These are phyloP conservation scores for Russula sp. DNA, from an alignment of 768 basidiomycete genomes.

Conservation along the genomic window DNA sequence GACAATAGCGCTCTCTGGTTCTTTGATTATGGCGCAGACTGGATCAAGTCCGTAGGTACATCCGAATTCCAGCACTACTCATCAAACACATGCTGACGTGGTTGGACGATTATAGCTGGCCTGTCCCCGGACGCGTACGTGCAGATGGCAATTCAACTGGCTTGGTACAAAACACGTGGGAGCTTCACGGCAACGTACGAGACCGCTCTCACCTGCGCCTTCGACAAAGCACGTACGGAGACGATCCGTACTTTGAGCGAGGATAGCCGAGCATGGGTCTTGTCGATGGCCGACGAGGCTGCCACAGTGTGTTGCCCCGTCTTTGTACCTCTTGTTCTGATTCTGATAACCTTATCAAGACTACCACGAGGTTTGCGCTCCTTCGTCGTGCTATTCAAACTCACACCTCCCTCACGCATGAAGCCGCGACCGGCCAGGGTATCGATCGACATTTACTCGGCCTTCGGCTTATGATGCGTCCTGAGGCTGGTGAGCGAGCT, in stretches of 20 bases:
- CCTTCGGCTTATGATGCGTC: conserved; percentile 55
- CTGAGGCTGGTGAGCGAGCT: conserved; percentile 46
- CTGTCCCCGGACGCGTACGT: conserved; percentile 76
- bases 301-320: conserved; percentile 35
- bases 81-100: background rate
- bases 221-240: conserved; percentile 84
- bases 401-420: conserved; percentile 65
- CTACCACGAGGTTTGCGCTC: conserved; percentile 36
- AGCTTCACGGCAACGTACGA: conserved; percentile 87
- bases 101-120: conserved; percentile 33
- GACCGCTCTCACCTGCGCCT: conserved; percentile 82
- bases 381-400: conserved; percentile 62
- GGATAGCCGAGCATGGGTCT: conserved; percentile 71
- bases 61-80: conserved; percentile 6
- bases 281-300: conserved; percentile 56
- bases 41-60: conserved; percentile 74
- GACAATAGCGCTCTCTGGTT: conserved; percentile 83
- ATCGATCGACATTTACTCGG: conserved; percentile 92
- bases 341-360: conserved; percentile 6
- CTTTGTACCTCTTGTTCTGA: background rate
- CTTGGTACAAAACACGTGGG: conserved; percentile 76
- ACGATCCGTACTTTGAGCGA: conserved; percentile 70
- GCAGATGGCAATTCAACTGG: conserved; percentile 88
- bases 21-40: conserved; percentile 72
- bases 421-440: conserved; percentile 74